Percentiles rank a stretch among this genome's conserved stretches.
These are phyloP conservation scores for Sugiyamaella novakii DNA, from an alignment of 1,139 yeast species.

Conservation along the genomic window DNA sequence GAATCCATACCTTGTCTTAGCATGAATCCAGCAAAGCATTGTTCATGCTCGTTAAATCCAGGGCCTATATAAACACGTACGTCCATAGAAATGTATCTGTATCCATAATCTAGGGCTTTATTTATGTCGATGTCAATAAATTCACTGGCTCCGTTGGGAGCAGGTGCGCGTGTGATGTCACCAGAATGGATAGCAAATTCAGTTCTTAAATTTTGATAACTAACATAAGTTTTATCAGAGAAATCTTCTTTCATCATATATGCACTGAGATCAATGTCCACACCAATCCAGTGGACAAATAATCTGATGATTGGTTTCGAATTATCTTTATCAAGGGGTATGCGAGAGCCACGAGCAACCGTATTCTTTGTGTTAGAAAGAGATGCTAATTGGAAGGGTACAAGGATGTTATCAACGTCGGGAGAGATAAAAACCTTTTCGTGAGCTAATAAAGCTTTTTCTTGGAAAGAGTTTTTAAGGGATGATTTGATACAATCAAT, in stretches of 20 bases:
- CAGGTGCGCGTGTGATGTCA: slow-evolving; percentile 19
- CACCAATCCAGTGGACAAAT: slow-evolving; percentile 22
- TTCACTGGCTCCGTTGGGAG: slow-evolving; percentile 22
- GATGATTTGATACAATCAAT: slow-evolving; percentile 1
- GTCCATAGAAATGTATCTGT: slow-evolving; percentile 17
- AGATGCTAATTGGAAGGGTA: slow-evolving; percentile 19
- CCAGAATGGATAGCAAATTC: slow-evolving; percentile 20
- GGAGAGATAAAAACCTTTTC: slow-evolving; percentile 15
- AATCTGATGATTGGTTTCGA: slow-evolving; percentile 16
- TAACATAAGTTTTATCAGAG: neutral
- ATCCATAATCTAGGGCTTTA: slow-evolving; percentile 10
- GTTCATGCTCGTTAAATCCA: slow-evolving; percentile 3
- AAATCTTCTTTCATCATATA: slow-evolving; percentile 9
- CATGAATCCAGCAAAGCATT: slow-evolving; percentile 22
- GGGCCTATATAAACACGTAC: slow-evolving; percentile 17
- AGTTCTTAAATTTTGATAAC: neutral
- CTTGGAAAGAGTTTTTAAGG: neutral
- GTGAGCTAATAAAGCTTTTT: slow-evolving; percentile 1
- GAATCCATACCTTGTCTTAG: slow-evolving; percentile 16
- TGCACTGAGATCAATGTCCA: slow-evolving; percentile 19
- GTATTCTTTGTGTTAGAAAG: slow-evolving; percentile 4
- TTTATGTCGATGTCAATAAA: slow-evolving; percentile 19
- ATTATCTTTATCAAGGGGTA: slow-evolving; percentile 16
- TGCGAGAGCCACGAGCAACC: slow-evolving; percentile 20
- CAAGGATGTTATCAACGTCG: slow-evolving; percentile 11